A percentile compares a stretch with the other conserved stretches of the same genome.
Conservation (phyloP, 106 monocot species). For the Ottelia alismoides region DNA sequence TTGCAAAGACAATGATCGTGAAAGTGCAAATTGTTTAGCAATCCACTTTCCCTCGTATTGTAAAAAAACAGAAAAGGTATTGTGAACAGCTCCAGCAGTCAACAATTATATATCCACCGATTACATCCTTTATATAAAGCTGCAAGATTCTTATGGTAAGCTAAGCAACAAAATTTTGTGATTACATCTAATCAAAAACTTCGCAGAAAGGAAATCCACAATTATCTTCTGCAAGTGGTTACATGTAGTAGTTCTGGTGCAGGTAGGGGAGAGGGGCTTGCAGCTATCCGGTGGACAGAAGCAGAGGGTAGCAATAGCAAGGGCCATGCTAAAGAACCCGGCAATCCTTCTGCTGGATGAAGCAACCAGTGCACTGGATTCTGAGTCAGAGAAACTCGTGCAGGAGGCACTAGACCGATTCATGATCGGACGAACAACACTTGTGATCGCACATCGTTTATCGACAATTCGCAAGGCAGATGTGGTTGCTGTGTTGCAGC, state of each 20-base stretch:
- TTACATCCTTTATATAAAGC: too few relatives aligned
- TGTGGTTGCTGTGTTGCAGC: background rate
- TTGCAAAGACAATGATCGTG: too few relatives aligned
- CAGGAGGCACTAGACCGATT: background rate
- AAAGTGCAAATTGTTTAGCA: too few relatives aligned
- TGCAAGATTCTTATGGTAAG: too few relatives aligned
- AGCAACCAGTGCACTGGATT: background rate
- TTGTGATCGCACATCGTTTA: background rate
- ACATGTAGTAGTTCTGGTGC: background rate
- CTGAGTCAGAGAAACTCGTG: background rate
- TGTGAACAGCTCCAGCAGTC: too few relatives aligned
- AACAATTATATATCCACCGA: too few relatives aligned
- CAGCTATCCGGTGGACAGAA: background rate
- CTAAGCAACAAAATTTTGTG: too few relatives aligned
- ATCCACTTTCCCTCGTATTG: too few relatives aligned
- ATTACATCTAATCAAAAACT: background rate
- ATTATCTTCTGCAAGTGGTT: background rate
- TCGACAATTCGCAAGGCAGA: background rate
- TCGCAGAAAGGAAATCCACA: background rate
- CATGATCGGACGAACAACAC: background rate
- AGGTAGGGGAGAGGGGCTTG: background rate
- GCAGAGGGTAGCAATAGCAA: background rate
- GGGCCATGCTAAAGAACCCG: background rate
- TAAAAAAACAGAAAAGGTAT: too few relatives aligned
- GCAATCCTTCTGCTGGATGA: background rate